These are phyloP conservation scores for Ceriops decandra DNA, from an alignment of 345 rosid species.

Conservation along the genomic window DNA sequence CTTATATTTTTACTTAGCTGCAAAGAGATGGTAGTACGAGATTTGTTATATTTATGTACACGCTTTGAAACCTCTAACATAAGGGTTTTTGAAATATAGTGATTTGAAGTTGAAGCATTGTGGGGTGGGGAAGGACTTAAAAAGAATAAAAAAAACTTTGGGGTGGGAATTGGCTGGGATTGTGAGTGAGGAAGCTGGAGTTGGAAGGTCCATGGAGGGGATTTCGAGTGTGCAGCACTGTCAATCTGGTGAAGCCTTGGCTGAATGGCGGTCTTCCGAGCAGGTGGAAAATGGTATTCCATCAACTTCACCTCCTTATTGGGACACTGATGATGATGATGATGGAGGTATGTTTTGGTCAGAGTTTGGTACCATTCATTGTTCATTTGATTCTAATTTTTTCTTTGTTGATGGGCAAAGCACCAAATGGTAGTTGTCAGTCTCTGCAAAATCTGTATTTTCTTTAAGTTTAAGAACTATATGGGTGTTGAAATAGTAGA, in stretches of 20 bases:
- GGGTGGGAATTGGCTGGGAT: slow-evolving; percentile 63
- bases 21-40: not conserved
- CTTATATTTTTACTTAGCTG: not conserved
- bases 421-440: too few species aligned
- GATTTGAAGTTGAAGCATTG: slow-evolving; percentile 29
- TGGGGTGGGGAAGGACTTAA: slow-evolving; percentile 26
- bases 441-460: too few species aligned
- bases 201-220: slow-evolving; percentile 63
- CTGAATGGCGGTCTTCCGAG: slow-evolving; percentile 92
- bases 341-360: slow-evolving; percentile 49
- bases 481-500: too few species aligned
- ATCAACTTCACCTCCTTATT: slow-evolving; percentile 80
- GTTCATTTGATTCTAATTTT: not conserved
- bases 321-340: slow-evolving; percentile 85
- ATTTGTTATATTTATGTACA: too few species aligned
- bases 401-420: too few species aligned
- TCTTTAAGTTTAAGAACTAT: too few species aligned
- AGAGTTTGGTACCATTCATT: not conserved
- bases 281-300: slow-evolving; percentile 88
- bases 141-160: not conserved
- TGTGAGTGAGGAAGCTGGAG: slow-evolving; percentile 64
- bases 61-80: not conserved
- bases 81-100: not conserved
- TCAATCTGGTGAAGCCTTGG: slow-evolving; percentile 74
- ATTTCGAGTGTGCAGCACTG: slow-evolving; percentile 51